phyloP scores from a whole-genome alignment of 257 asterid genomes.

The Plantago elongata region DNA sequence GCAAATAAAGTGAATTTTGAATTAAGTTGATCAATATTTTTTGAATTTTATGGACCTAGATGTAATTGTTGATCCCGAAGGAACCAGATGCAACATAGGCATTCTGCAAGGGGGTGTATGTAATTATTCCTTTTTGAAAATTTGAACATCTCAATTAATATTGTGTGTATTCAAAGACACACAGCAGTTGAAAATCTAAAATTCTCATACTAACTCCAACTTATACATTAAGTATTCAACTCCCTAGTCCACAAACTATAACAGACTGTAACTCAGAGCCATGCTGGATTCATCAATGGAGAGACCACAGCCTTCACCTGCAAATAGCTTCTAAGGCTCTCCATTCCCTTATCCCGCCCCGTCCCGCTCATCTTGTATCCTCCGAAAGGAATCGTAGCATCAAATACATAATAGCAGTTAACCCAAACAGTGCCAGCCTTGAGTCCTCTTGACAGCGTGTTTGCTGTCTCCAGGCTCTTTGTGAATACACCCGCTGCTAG shows the following conservation, averaged over 20 bases:
- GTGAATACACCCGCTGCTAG: conserved; percentile 86
- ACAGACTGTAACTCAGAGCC: conserved; percentile 39
- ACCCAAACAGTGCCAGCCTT: conserved; percentile 72
- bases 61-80: too few species aligned
- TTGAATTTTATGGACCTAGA: too few species aligned
- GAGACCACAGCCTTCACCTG: conserved; percentile 82
- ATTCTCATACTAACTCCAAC: too few species aligned
- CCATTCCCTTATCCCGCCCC: conserved; percentile 70
- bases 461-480: conserved; percentile 48
- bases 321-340: conserved; percentile 67
- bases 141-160: too few species aligned
- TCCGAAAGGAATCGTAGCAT: conserved; percentile 69
- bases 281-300: conserved; percentile 63
- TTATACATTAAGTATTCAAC: not conserved
- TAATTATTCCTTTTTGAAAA: too few species aligned
- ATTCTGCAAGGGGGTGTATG: too few species aligned
- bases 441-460: conserved; percentile 59
- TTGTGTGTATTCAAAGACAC: too few species aligned
- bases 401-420: conserved; percentile 68
- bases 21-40: too few species aligned
- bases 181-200: too few species aligned
- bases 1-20: too few species aligned
- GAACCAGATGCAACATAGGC: too few species aligned
- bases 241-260: not conserved
- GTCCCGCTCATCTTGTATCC: conserved; percentile 89